Evolutionary conservation across 352 stramenopile species (phyloP).

Genomic region (Pilasporangium apinafurcum): DNA sequence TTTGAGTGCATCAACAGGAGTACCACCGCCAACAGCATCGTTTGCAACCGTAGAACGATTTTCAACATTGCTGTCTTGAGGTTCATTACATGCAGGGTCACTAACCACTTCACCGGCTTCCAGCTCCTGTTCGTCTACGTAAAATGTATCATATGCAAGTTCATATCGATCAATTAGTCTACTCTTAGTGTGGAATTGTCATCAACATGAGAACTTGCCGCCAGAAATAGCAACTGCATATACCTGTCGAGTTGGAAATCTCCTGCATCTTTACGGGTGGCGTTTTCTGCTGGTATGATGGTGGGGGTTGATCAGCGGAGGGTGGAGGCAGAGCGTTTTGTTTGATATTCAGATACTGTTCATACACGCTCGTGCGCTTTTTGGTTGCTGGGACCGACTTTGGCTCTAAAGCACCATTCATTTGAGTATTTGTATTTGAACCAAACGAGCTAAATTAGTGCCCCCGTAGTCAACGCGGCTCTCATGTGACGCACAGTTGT

Average conservation of each 20-base stretch:
- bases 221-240: background rate
- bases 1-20: slow-evolving; percentile 7
- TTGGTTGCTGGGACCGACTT: background rate
- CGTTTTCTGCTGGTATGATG: background rate
- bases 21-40: no score
- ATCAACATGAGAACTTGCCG: background rate
- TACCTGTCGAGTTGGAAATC: slow-evolving; percentile 56
- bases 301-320: background rate
- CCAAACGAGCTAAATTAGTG: slow-evolving; percentile 6
- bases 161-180: background rate
- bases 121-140: slow-evolving; percentile 38
- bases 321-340: slow-evolving; percentile 13
- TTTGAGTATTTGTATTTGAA: slow-evolving; percentile 3
- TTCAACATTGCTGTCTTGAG: slow-evolving; percentile 4
- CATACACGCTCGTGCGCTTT: slow-evolving; percentile 24
- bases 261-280: slow-evolving; percentile 8
- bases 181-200: background rate
- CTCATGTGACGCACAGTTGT: slow-evolving; percentile 51
- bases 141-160: background rate
- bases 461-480: slow-evolving; percentile 11
- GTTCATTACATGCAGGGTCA: slow-evolving; percentile 16
- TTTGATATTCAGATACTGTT: slow-evolving; percentile 52
- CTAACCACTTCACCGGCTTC: slow-evolving; percentile 59
- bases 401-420: slow-evolving; percentile 8
- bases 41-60: no score